phyloP scores from a whole-genome alignment of 2,329 filamentous ascomycete species.

The Fusarium poae region DNA sequence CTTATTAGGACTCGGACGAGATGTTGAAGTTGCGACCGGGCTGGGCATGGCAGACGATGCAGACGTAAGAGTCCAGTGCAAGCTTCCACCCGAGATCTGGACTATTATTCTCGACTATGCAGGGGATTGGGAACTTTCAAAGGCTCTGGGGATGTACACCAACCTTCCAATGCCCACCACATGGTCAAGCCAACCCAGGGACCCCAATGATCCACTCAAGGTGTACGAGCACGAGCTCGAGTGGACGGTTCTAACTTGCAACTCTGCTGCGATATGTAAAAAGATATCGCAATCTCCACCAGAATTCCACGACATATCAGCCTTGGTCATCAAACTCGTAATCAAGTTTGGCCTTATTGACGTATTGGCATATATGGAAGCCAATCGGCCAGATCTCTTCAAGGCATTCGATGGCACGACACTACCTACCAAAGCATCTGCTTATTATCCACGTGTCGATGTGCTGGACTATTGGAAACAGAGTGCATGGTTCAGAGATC shows the following conservation, averaged over 20 bases:
- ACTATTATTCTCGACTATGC: slow-evolving; percentile 86
- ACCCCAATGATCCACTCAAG: slow-evolving; percentile 73
- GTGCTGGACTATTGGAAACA: slow-evolving; percentile 94
- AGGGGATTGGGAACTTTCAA: slow-evolving; percentile 91
- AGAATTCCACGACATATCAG: slow-evolving; percentile 78
- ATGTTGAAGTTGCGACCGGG: slow-evolving; percentile 69
- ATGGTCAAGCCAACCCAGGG: slow-evolving; percentile 73
- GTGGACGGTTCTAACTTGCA: slow-evolving; percentile 83
- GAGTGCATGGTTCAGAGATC: slow-evolving; percentile 83
- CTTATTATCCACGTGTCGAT: slow-evolving; percentile 84
- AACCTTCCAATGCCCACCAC: slow-evolving; percentile 78
- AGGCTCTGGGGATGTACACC: slow-evolving; percentile 83
- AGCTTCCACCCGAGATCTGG: slow-evolving; percentile 88
- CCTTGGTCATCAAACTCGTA: slow-evolving; percentile 86
- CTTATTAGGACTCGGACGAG: slow-evolving; percentile 78
- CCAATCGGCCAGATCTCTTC: slow-evolving; percentile 78
- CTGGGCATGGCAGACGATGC: slow-evolving; percentile 53
- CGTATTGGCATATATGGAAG: slow-evolving; percentile 77
- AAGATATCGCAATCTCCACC: slow-evolving; percentile 79
- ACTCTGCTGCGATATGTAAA: slow-evolving; percentile 77
- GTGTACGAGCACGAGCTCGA: slow-evolving; percentile 84
- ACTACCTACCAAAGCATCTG: slow-evolving; percentile 88
- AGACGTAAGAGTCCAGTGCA: slow-evolving; percentile 55
- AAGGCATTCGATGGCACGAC: slow-evolving; percentile 88
- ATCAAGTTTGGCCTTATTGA: slow-evolving; percentile 90